These are phyloP conservation scores for Flaveria bidentis DNA, from an alignment of 129 eudicot species.

Conservation along the genomic window DNA sequence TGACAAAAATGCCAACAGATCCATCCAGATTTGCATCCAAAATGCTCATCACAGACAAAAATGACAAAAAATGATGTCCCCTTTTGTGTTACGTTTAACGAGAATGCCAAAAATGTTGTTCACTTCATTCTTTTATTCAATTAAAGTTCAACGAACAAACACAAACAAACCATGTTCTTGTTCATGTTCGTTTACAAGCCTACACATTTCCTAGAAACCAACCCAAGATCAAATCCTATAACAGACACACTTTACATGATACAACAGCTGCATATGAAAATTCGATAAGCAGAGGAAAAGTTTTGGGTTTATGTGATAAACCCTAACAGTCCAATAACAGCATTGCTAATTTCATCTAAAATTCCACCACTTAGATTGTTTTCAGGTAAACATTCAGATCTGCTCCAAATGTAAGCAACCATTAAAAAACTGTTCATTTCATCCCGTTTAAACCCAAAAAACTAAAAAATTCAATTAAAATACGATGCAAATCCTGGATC, in stretches of 20 bases:
- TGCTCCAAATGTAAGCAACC: constrained; percentile 11
- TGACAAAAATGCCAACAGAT: neutral
- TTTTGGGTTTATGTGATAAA: neutral
- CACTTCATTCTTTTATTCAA: too few relatives aligned
- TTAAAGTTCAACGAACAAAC: too few relatives aligned
- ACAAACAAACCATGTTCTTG: too few relatives aligned
- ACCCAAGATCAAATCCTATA: neutral
- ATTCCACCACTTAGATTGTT: neutral
- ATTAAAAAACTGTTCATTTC: neutral
- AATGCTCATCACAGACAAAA: neutral
- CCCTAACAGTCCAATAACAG: neutral
- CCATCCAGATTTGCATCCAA: constrained; percentile 4
- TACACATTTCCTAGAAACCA: neutral
- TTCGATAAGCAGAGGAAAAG: neutral
- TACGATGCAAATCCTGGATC: neutral
- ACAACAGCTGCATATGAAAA: neutral
- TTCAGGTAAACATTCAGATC: constrained; percentile 24
- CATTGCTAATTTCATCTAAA: neutral
- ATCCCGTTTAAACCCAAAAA: neutral
- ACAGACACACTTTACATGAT: neutral
- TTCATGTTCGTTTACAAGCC: too few relatives aligned
- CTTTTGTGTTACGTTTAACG: neutral
- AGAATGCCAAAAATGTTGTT: too few relatives aligned
- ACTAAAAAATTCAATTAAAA: neutral
- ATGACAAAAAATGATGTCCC: neutral